Evolutionary conservation across 2,329 filamentous ascomycete species (phyloP).

Genomic region (Dothiorella sarmentorum): DNA sequence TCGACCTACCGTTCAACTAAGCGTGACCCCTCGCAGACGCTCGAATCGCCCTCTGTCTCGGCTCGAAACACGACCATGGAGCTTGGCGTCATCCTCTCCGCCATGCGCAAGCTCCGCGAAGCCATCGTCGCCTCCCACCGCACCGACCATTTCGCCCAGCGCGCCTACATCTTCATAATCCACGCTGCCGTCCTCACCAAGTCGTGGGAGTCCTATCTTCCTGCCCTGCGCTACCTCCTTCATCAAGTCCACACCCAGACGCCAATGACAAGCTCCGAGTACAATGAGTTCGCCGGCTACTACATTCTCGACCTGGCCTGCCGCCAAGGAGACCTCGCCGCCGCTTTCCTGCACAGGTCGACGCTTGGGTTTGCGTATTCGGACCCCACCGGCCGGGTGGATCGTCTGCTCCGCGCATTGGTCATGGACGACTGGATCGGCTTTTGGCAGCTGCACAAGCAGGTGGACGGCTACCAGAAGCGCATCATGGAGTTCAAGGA

Average conservation of each 20-base stretch:
- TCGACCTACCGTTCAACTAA: constrained; percentile 20
- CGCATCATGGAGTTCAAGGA: constrained; percentile 80
- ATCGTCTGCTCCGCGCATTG: constrained; percentile 65
- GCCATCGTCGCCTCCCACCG: constrained; percentile 77
- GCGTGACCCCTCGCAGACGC: constrained; percentile 17
- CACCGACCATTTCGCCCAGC: constrained; percentile 75
- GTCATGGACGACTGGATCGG: constrained; percentile 77
- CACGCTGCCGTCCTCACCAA: constrained; percentile 76
- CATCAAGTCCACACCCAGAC: constrained; percentile 64
- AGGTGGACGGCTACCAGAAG: constrained; percentile 76
- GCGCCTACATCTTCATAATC: constrained; percentile 88
- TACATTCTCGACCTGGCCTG: constrained; percentile 86
- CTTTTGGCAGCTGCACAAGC: constrained; percentile 68
- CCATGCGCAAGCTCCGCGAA: constrained; percentile 88
- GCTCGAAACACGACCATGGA: constrained; percentile 50
- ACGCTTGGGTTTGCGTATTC: constrained; percentile 24
- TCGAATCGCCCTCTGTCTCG: constrained; percentile 29
- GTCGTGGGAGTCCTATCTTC: constrained; percentile 85
- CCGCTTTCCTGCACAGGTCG: constrained; percentile 67
- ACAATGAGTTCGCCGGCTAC: constrained; percentile 76
- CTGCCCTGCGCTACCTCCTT: constrained; percentile 77
- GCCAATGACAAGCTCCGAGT: constrained; percentile 67
- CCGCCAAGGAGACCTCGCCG: constrained; percentile 68
- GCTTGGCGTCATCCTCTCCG: constrained; percentile 71
- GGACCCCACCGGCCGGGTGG: constrained; percentile 50